Percentiles rank a stretch among this genome's conserved stretches.
Evolutionary conservation across 352 stramenopile genomes (phyloP).

Genomic region (Phytophthora ohioensis): DNA sequence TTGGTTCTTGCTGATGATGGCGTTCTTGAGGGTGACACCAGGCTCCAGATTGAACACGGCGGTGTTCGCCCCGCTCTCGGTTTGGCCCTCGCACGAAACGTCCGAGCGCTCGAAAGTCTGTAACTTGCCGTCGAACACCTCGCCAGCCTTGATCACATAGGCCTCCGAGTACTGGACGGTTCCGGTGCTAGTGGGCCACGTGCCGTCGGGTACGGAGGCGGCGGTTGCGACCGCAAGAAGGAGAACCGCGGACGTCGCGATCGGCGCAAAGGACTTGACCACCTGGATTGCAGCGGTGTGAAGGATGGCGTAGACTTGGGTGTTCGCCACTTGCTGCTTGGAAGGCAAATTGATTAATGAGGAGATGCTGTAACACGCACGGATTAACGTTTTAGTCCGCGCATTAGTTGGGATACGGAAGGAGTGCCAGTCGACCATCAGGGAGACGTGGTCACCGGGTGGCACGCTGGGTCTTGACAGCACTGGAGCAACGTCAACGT

Average conservation of each 20-base stretch:
- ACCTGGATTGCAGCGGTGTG: slow-evolving; percentile 12
- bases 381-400: background rate
- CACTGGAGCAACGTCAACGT: too few relatives aligned
- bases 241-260: slow-evolving; percentile 12
- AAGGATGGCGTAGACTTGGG: background rate
- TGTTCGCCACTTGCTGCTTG: background rate
- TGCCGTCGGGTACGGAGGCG: slow-evolving; percentile 23
- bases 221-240: slow-evolving; percentile 8
- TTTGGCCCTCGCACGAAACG: slow-evolving; percentile 45
- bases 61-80: slow-evolving; percentile 19
- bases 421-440: slow-evolving; percentile 1
- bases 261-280: slow-evolving; percentile 17
- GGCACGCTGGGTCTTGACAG: too few relatives aligned
- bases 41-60: slow-evolving; percentile 45
- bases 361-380: background rate
- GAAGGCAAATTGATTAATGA: slow-evolving; percentile 1
- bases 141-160: slow-evolving; percentile 42
- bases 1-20: slow-evolving; percentile 29
- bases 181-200: slow-evolving; percentile 24
- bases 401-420: background rate
- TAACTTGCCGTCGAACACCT: slow-evolving; percentile 37
- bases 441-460: background rate
- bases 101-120: slow-evolving; percentile 64
- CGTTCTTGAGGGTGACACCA: slow-evolving; percentile 20
- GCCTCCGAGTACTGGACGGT: slow-evolving; percentile 31